phyloP scores from a whole-genome alignment of 2,329 filamentous ascomycete species.

The Cordyceps farinosa region DNA sequence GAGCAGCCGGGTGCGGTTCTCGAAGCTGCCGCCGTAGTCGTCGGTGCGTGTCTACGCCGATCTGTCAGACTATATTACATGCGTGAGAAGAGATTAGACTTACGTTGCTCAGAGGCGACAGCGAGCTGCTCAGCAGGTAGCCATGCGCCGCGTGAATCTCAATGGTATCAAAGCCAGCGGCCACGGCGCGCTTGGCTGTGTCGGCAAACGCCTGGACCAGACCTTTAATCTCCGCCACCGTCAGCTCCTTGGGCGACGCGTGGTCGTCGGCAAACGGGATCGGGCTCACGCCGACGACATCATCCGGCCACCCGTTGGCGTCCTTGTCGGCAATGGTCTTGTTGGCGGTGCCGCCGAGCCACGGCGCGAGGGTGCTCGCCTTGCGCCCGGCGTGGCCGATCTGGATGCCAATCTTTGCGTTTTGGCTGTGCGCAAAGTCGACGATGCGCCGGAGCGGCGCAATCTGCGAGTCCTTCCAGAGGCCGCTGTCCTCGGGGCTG shows the following conservation, averaged over 20 bases:
- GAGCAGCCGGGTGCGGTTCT: constrained; percentile 62
- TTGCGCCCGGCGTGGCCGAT: constrained; percentile 76
- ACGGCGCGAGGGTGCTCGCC: constrained; percentile 58
- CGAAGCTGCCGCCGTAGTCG: constrained; percentile 61
- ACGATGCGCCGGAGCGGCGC: constrained; percentile 65
- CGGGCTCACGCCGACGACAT: constrained; percentile 49
- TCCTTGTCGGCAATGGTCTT: constrained; percentile 50
- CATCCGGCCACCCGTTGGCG: constrained; percentile 54
- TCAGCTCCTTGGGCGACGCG: constrained; percentile 64
- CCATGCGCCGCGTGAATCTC: constrained; percentile 65
- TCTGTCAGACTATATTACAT: neutral
- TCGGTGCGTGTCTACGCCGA: constrained; percentile 52
- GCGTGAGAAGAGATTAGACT: constrained; percentile 20
- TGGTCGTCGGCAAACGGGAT: constrained; percentile 59
- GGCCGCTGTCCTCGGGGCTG: constrained; percentile 71
- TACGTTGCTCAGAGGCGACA: constrained; percentile 56
- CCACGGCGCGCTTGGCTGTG: constrained; percentile 56
- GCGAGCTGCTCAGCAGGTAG: constrained; percentile 64
- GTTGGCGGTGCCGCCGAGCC: constrained; percentile 52
- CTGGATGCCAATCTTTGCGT: constrained; percentile 74
- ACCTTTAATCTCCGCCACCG: constrained; percentile 61
- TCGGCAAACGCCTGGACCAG: constrained; percentile 61
- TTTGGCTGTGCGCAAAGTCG: constrained; percentile 77
- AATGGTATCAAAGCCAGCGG: constrained; percentile 71
- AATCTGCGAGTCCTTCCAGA: constrained; percentile 85